Conservation (phyloP, 2,329 filamentous ascomycete species). For the Xylaria sp. region DNA sequence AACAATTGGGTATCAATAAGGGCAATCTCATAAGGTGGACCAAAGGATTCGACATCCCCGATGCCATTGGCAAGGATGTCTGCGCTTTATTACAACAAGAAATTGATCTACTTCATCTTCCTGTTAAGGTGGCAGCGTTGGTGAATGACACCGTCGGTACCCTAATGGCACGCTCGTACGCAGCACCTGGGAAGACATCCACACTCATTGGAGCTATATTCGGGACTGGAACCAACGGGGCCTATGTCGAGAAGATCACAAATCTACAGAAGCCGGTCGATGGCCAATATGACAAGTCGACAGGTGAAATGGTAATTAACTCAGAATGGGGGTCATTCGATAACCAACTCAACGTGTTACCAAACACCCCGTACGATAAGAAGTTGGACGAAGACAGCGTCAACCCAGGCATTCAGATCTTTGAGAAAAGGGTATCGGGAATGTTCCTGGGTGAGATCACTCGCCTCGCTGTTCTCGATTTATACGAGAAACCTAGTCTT, state of each 20-base stretch:
- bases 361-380: constrained; percentile 81
- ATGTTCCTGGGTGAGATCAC: constrained; percentile 98
- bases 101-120: constrained; percentile 84
- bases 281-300: constrained; percentile 76
- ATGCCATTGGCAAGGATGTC: constrained; percentile 92
- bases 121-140: constrained; percentile 91
- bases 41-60: constrained; percentile 97
- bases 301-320: constrained; percentile 96
- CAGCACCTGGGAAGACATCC: constrained; percentile 82
- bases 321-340: constrained; percentile 99
- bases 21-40: constrained; percentile 96
- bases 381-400: constrained; percentile 79
- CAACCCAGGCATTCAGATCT: constrained; percentile 97
- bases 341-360: constrained; percentile 87
- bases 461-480: constrained; percentile 73
- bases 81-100: constrained; percentile 87
- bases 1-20: constrained; percentile 94
- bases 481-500: constrained; percentile 70
- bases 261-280: constrained; percentile 80
- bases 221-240: constrained; percentile 95
- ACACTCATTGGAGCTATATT: constrained; percentile 97
- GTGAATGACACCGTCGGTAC: constrained; percentile 99
- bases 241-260: constrained; percentile 89
- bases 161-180: constrained; percentile 96
- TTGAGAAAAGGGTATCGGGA: constrained; percentile 96